Conservation (phyloP, 2,329 filamentous ascomycete genomes). For the Sporothrix humicola region DNA sequence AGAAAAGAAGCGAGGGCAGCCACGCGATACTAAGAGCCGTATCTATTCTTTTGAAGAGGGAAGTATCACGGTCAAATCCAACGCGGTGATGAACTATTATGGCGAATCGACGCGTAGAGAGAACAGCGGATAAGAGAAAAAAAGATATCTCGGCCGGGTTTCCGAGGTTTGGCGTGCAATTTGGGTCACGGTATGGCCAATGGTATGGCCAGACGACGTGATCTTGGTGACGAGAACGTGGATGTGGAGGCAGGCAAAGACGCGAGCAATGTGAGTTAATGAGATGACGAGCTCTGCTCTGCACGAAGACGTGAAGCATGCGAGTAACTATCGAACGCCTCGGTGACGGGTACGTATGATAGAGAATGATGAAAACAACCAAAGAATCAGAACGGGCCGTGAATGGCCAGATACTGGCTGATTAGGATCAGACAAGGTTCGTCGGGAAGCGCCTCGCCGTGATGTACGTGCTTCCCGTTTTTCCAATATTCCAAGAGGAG, state of each 20-base stretch:
- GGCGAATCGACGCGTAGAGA: background rate
- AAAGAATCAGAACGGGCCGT: background rate
- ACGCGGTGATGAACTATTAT: no score
- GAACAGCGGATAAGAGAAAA: background rate
- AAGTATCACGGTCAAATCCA: no score
- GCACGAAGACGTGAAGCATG: slow-evolving; percentile 9
- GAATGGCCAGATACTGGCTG: background rate
- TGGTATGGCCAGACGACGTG: background rate
- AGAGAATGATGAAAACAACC: no score
- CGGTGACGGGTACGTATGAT: background rate
- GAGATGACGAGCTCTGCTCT: background rate
- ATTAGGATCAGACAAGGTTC: background rate
- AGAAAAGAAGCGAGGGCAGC: background rate
- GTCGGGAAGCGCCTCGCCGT: background rate
- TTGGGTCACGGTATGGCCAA: background rate
- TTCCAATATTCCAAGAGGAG: no score
- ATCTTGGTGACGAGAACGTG: background rate
- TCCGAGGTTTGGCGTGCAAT: background rate
- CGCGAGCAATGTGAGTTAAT: background rate
- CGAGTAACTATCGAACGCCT: background rate
- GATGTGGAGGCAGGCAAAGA: background rate
- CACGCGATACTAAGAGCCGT: background rate
- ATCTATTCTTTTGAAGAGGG: background rate
- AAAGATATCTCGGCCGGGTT: no score
- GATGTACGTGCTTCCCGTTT: no score